Evolutionary conservation across 352 stramenopile species (phyloP), one percentile per base, ranked within the genome.

Genomic region (Phytophthora sansomeana): DNA sequence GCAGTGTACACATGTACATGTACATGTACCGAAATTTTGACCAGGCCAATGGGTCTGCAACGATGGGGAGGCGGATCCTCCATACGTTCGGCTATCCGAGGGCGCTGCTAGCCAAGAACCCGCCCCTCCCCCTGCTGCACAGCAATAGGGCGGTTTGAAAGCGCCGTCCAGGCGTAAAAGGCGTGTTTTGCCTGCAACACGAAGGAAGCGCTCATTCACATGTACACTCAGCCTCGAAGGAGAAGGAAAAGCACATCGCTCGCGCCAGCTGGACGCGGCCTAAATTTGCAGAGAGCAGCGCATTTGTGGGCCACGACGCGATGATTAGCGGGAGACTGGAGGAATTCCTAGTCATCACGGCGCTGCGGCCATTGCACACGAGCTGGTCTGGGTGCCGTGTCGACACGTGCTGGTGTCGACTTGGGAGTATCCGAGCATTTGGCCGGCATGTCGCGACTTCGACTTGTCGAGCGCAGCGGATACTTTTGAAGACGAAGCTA

Each of bases 401-500:
- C 44, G 36, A 53, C 61, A 69, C n/a, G n/a, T 63, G 53, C 48
- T 59, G 54, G 29, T 43, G 62, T 65, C 62, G 62, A 53, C 62
- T 32, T 53, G 36, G 38, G 24, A 63, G 30, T 39, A 65, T 58
- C n/a, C 44, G 51, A 46, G 17, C 51, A 52, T 63, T 63, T 30
- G 36, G 26, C 41, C 36, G 35, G 61, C 57, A 49, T 69, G 62
- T 70, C 54, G 44, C 62, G 62, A 65, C 62, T 59, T 41, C 54
- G 62, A 70, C 62, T 54, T 59, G 62, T 70, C 46, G 62, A 70
- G 61, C 24, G 36, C 33, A 65, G 55, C 42, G 63, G 57, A 72
- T 67, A 67, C 49, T 72, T 66, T 63, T 51, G 56, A 56, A 60
- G 29, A 52, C 50, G 35, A 48, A 57, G 38, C 41, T 49, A 50